phyloP scores from a whole-genome alignment of 1,284 basidiomycete species.

The Fomitopsis betulina region DNA sequence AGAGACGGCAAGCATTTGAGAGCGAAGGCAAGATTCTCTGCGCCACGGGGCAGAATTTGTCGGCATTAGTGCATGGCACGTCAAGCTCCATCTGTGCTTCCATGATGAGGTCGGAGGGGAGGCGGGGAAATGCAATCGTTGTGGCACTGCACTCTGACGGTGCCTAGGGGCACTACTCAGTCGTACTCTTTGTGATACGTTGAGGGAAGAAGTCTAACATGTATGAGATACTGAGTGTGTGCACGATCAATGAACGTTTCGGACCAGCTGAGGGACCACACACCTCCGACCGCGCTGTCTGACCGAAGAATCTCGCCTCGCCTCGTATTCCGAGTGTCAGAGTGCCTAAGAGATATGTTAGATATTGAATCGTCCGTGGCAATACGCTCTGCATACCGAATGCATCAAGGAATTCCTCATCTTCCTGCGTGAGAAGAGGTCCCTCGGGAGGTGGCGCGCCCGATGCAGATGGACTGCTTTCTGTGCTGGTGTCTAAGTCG shows the following conservation, averaged over 20 bases:
- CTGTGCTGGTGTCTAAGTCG: slow-evolving; percentile 12
- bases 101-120: slow-evolving; percentile 20
- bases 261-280: slow-evolving; percentile 10
- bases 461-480: slow-evolving; percentile 10
- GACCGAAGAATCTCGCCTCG: slow-evolving; percentile 53
- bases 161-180: slow-evolving; percentile 10
- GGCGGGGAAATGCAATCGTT: slow-evolving; percentile 14
- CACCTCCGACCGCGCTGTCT: slow-evolving; percentile 63
- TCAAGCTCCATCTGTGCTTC: slow-evolving; percentile 29
- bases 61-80: slow-evolving; percentile 24
- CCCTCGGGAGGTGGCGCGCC: slow-evolving; percentile 8
- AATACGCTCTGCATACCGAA: slow-evolving; percentile 38
- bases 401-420: slow-evolving; percentile 48
- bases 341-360: slow-evolving; percentile 42
- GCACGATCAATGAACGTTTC: too few relatives aligned
- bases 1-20: slow-evolving; percentile 48
- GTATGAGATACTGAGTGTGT: slow-evolving; percentile 42
- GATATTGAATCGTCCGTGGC: neutral
- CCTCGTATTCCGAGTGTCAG: slow-evolving; percentile 51
- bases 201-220: slow-evolving; percentile 30
- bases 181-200: neutral
- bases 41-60: slow-evolving; percentile 35
- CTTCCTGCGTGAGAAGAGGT: slow-evolving; percentile 25
- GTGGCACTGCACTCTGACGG: slow-evolving; percentile 13
- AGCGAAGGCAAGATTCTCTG: slow-evolving; percentile 42